Base-by-base conservation (phyloP, 495 filamentous ascomycete species). In the Hypoxylon fuscum region DNA sequence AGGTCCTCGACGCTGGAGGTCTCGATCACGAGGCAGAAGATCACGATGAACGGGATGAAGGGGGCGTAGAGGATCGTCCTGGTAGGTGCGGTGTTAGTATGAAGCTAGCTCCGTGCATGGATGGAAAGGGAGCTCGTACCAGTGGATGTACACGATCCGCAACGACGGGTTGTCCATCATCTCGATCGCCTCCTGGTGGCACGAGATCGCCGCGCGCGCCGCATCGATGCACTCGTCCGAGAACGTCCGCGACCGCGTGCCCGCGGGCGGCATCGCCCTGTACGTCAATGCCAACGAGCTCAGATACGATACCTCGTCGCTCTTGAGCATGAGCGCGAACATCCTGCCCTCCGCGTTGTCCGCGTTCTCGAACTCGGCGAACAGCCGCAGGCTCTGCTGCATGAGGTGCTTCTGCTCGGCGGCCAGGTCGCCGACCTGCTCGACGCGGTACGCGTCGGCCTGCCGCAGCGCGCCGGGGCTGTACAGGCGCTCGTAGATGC, bases 1-100 rank as follows among this genome's bases (percentile, higher is more conserved):
- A 88, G 76, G 54, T 89, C 87, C 12, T 71, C 67, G 18, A 65
- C 41, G 50, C 75, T 63, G 0, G 74, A 77, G 0, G 78, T 80
- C 66, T 84, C 81, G 55, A 90, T 83, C 3, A 85, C 79, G 57
- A 89, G 81, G 76, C 87, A 89, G 77, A 90, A 90, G 3, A 90
- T 76, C 1, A 90, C 84, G 44, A 88, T 87, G 67, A 88, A 86
- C 0, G 87, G 88, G 32, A 86, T 82, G 65, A 90, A 89, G 2
- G 87, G 88, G 9, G 85, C 79, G 64, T 86, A 79, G 17, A 90
- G 76, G 22, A 90, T 77, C 1, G 83, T 82, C 86, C 87, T 89
- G 18, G 37, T 5, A 2, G 11, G n/a, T 8, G 1, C 11, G 5
- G 7, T n/a, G 22, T 65, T 34, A 65, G 44, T 29, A 14, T 2